These are phyloP conservation scores for Lentinula edodes DNA, from an alignment of 768 basidiomycete genomes.

Conservation along the genomic window DNA sequence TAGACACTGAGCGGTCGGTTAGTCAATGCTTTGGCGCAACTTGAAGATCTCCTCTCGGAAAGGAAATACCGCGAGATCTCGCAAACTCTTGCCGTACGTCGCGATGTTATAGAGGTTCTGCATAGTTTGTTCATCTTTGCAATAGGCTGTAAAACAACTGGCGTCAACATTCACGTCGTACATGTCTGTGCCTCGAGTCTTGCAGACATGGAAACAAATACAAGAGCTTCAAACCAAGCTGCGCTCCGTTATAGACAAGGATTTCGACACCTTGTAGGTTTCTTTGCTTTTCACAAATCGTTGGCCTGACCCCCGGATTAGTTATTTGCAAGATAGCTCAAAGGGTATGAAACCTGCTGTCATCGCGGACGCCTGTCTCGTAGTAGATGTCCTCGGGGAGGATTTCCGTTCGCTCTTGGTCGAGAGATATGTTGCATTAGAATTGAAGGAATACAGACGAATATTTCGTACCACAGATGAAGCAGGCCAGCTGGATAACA, in stretches of 20 bases:
- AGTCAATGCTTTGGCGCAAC: slow-evolving; percentile 81
- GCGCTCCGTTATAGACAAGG: slow-evolving; percentile 74
- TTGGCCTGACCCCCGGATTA: slow-evolving; percentile 21
- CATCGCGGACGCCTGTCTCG: slow-evolving; percentile 81
- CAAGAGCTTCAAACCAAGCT: slow-evolving; percentile 81
- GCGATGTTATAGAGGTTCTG: too few species aligned
- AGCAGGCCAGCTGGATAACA: slow-evolving; percentile 94
- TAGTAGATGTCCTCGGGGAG: slow-evolving; percentile 80
- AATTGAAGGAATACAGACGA: slow-evolving; percentile 92
- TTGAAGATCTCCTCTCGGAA: slow-evolving; percentile 74
- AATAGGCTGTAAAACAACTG: slow-evolving; percentile 84
- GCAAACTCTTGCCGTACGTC: slow-evolving; percentile 64
- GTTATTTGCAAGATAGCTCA: slow-evolving; percentile 74
- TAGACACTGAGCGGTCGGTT: not conserved
- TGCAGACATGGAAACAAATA: slow-evolving; percentile 72
- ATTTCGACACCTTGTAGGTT: slow-evolving; percentile 91
- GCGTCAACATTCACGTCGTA: slow-evolving; percentile 76
- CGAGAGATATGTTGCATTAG: slow-evolving; percentile 83
- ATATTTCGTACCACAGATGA: slow-evolving; percentile 93
- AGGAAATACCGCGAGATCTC: slow-evolving; percentile 81
- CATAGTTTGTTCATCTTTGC: not conserved
- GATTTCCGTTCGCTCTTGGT: slow-evolving; percentile 81
- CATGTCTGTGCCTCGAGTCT: slow-evolving; percentile 68
- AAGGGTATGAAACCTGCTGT: slow-evolving; percentile 59
- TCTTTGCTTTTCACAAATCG: not conserved